phyloP scores from a whole-genome alignment of 768 basidiomycete genomes.

The Lentinula sp. region DNA sequence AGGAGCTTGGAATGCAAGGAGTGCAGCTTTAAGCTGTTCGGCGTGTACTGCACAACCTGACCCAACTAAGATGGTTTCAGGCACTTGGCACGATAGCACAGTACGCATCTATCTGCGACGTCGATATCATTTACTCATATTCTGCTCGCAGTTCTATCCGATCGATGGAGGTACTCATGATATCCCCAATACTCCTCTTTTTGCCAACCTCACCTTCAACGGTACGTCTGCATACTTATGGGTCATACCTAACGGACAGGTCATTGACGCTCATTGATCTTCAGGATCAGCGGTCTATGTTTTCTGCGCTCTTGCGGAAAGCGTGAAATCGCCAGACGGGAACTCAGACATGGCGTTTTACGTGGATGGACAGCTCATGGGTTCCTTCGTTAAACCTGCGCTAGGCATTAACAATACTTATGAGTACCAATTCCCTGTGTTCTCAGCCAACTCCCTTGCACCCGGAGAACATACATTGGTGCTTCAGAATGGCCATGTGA shows the following conservation, averaged over 20 bases:
- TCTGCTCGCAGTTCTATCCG: constrained; percentile 8
- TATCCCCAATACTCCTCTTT: constrained; percentile 12
- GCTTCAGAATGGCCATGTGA: constrained; percentile 24
- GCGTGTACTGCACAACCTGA: constrained; percentile 15
- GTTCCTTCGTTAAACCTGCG: constrained; percentile 13
- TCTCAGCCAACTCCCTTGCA: constrained; percentile 19
- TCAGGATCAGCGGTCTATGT: constrained; percentile 30
- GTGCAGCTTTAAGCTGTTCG: constrained; percentile 7
- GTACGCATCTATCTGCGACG: constrained; percentile 9
- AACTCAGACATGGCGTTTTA: constrained; percentile 26
- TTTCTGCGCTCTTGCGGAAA: constrained; percentile 27
- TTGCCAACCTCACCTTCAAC: constrained; percentile 25
- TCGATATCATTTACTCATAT: not conserved
- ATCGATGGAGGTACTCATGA: constrained; percentile 6
- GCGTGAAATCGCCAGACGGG: constrained; percentile 15
- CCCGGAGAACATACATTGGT: constrained; percentile 23
- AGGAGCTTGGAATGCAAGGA: constrained; percentile 13
- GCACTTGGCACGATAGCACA: constrained; percentile 20
- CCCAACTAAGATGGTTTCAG: constrained; percentile 3
- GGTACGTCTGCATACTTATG: constrained; percentile 19
- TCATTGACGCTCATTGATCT: not conserved
- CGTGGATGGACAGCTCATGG: constrained; percentile 23
- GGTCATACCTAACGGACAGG: not conserved
- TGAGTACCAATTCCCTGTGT: constrained; percentile 31
- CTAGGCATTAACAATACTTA: constrained; percentile 10